Conservation (phyloP, 1,284 basidiomycete species). For the Blastosporella zonata region DNA sequence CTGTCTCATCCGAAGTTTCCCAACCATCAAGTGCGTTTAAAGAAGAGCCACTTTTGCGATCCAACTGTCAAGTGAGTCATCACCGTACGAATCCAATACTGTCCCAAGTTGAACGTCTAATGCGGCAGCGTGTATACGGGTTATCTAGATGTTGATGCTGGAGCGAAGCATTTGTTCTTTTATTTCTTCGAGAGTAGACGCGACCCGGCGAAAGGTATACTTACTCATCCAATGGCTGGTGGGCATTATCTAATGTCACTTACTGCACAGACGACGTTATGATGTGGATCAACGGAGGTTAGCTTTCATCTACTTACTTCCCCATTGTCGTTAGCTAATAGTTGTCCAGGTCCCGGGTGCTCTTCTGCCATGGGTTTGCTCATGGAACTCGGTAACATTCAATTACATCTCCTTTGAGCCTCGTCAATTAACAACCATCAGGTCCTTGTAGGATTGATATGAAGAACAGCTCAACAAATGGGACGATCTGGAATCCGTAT, state of each 20-base stretch:
- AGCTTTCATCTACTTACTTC: slow-evolving; percentile 14
- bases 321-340: slow-evolving; percentile 10
- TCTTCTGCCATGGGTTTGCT: slow-evolving; percentile 64
- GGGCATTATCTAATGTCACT: neutral
- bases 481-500: slow-evolving; percentile 61
- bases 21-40: slow-evolving; percentile 53
- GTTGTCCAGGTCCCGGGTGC: slow-evolving; percentile 54
- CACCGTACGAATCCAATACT: no score
- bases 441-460: slow-evolving; percentile 60
- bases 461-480: slow-evolving; percentile 42
- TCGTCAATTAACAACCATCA: slow-evolving; percentile 19
- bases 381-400: slow-evolving; percentile 57
- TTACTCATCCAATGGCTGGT: neutral
- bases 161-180: slow-evolving; percentile 60
- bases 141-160: slow-evolving; percentile 58
- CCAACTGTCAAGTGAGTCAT: slow-evolving; percentile 55
- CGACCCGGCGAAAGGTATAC: slow-evolving; percentile 52
- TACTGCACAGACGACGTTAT: slow-evolving; percentile 52
- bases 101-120: neutral
- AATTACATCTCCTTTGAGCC: neutral
- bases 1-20: slow-evolving; percentile 49
- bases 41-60: slow-evolving; percentile 60
- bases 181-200: slow-evolving; percentile 82
- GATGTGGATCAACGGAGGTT: slow-evolving; percentile 73
- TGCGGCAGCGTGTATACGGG: slow-evolving; percentile 53